Evolutionary conservation across 257 asterid genomes (phyloP), one percentile per base, ranked within the genome.

Genomic region (Coffea eugenioides): DNA sequence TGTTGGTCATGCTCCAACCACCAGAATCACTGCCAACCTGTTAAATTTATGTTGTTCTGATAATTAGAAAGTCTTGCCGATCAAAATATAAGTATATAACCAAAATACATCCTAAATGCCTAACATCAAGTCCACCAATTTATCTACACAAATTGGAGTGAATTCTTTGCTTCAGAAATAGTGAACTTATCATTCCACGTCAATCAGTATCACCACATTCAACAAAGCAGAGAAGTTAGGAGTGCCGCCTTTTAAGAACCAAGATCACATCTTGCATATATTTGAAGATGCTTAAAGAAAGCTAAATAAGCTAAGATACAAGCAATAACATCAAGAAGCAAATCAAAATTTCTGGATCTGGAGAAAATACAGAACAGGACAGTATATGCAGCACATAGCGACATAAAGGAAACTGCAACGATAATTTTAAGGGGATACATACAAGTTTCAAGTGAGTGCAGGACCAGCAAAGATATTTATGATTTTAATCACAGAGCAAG

Each of bases 1-100:
- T 89, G 88, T 75, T 82, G 49, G 79, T 86, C 67, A 71, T 18
- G 88, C 97, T 92, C 99, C 97, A 95, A 34, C 97, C 96, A 82
- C 91, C 89, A 1, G 89, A 87, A 88, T 92, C 91, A 80, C 97
- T 88, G 48, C 99, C 99, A 57, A 89, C 98, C 99, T 95, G 87
- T 57, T 12, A 21, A 62, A 75, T n/a, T 8, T 34, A n/a, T n/a
- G 25, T 59, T 43, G 62, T 43, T 66, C 69, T 5, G 23, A 25
- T 65, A 52, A 77, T 68, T 46, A 62, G 48, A 4, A 21, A 52
- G 15, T 52, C 20, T 57, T 36, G 23, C 31, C 14, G 20, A 41
- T 49, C 25, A 15, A 76, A n/a, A 69, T 36, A 7, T 18, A 68
- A 36, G 67, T 36, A 56, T 13, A 48, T 15, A 25, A 66, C 23